phyloP scores from a whole-genome alignment of 306 rosid genomes.

The Calophaca sinica region DNA sequence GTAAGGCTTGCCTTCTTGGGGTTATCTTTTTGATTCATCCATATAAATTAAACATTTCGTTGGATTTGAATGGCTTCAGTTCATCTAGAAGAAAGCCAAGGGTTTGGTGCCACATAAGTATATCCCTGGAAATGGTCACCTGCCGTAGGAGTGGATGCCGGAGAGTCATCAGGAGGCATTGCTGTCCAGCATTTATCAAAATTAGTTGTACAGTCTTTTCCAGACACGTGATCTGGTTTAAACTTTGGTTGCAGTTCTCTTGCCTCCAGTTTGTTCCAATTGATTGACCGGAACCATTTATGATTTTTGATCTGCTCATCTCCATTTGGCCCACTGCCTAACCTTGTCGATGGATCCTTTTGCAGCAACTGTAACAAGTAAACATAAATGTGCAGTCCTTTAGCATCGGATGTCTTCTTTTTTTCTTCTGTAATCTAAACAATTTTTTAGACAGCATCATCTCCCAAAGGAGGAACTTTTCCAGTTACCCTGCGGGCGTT shows the following conservation, averaged over 20 bases:
- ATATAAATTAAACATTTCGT: slow-evolving; percentile 11
- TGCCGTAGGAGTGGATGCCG: slow-evolving; percentile 86
- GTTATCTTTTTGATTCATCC: slow-evolving; percentile 29
- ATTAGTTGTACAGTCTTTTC: slow-evolving; percentile 85
- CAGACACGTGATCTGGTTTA: slow-evolving; percentile 87
- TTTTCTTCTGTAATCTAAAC: too few relatives aligned
- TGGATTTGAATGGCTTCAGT: slow-evolving; percentile 36
- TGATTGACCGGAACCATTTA: slow-evolving; percentile 82
- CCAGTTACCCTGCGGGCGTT: too few relatives aligned
- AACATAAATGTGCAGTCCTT: slow-evolving; percentile 36
- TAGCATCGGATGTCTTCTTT: not conserved
- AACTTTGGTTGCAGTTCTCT: slow-evolving; percentile 83
- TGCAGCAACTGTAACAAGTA: slow-evolving; percentile 70
- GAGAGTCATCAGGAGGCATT: slow-evolving; percentile 88
- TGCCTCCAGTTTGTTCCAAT: slow-evolving; percentile 93
- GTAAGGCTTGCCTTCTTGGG: slow-evolving; percentile 34
- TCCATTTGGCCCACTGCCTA: slow-evolving; percentile 87
- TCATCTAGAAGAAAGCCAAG: slow-evolving; percentile 81
- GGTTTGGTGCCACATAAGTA: slow-evolving; percentile 81
- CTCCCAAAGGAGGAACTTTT: too few relatives aligned
- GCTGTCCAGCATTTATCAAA: slow-evolving; percentile 94
- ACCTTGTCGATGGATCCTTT: slow-evolving; percentile 81
- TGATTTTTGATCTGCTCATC: slow-evolving; percentile 75
- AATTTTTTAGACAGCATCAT: too few relatives aligned
- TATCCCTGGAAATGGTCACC: slow-evolving; percentile 93